Evolutionary conservation across 2,329 filamentous ascomycete genomes (phyloP), one percentile per base, ranked within the genome.

Genomic region (Stagonosporopsis vannaccii): DNA sequence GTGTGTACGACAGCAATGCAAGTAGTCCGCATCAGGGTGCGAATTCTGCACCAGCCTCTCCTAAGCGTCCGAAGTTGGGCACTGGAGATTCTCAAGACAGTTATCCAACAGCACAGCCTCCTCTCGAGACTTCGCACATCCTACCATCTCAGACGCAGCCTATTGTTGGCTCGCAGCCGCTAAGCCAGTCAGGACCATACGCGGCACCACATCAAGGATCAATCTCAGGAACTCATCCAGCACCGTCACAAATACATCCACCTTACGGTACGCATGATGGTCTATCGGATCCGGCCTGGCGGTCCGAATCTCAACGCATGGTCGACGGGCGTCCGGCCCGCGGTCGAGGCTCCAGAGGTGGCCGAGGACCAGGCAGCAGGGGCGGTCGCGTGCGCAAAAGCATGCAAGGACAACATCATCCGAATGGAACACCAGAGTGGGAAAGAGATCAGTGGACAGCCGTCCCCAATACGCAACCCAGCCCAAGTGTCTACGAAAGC

Each of bases 1-100:
- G 80, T 3, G 64, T 60, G 22, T 67, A 67, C 28, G 59, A 75
- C 5, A 70, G 73, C 30, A 74, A 74, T n/a, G 67, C 75, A 20
- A 72, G 77, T 13, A 72, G 64, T 32, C 63, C 68, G 8, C 67
- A n/a, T 6, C 22, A 46, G 13, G 25, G 64, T 35, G 68, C 70
- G 39, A 41, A 53, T 43, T 43, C 51, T 32, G 69, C 41, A 54
- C 70, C 62, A 61, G 77, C 71, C 44, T 79, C 78, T 9, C 76
- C 79, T 1, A 82, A 82, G 57, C 72, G 80, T 22, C 78, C 75
- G n/a, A 79, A 75, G 59, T 68, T 81, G 15, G 77, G 72, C 13
- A 75, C 75, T 17, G 54, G 30, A 19, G 49, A 33, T 2, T 41
- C 44, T 22, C 32, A 49, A 11, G 47, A 56, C 7, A 15, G 25